These are phyloP conservation scores for Pleurotus tuoliensis DNA, from an alignment of 768 basidiomycete species.

Conservation along the genomic window DNA sequence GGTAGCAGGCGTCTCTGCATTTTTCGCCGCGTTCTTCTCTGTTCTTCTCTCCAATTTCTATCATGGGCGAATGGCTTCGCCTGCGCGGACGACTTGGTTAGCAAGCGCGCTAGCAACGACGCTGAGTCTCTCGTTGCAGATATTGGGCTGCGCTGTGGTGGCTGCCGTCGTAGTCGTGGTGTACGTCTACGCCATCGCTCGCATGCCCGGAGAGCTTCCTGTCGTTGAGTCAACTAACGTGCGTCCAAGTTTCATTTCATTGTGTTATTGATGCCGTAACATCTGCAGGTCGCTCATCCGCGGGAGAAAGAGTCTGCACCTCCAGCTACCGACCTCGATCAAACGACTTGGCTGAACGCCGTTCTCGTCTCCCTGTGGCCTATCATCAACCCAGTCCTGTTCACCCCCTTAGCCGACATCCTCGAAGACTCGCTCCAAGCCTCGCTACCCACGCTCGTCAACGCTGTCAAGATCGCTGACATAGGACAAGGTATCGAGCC, in stretches of 20 bases:
- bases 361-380: slow-evolving; percentile 66
- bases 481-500: slow-evolving; percentile 67
- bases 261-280: not conserved
- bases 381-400: slow-evolving; percentile 66
- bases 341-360: slow-evolving; percentile 60
- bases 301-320: not conserved
- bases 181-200: not conserved
- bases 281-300: not conserved
- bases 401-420: slow-evolving; percentile 56
- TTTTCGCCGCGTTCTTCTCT: slow-evolving; percentile 19
- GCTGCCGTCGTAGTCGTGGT: not conserved
- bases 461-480: slow-evolving; percentile 68
- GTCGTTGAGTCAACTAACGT: no score
- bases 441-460: slow-evolving; percentile 43
- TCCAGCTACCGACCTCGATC: slow-evolving; percentile 22
- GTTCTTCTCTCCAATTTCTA: slow-evolving; percentile 19
- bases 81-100: slow-evolving; percentile 17
- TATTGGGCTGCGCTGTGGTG: not conserved
- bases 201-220: not conserved
- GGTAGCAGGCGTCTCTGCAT: slow-evolving; percentile 26
- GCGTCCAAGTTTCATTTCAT: no score
- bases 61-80: slow-evolving; percentile 21
- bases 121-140: not conserved
- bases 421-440: slow-evolving; percentile 57
- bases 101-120: not conserved